phyloP scores from a whole-genome alignment of 2,329 filamentous ascomycete genomes.

The Hymenoscyphus linearis region DNA sequence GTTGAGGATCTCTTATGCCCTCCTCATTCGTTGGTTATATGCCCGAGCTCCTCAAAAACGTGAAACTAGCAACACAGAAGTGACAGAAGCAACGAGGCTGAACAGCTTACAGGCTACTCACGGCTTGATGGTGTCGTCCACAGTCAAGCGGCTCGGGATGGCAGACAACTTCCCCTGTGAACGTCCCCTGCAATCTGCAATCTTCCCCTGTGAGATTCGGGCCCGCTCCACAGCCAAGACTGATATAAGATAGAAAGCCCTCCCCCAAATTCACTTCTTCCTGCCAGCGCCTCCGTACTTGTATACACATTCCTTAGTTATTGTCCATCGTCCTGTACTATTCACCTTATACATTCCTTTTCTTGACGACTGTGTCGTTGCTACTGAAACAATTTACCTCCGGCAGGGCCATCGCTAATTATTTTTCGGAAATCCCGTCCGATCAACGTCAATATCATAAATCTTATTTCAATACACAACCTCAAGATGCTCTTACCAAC shows the following conservation, averaged over 20 bases:
- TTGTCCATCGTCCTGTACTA: constrained; percentile 17
- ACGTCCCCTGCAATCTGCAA: constrained; percentile 1
- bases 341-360: constrained; percentile 23
- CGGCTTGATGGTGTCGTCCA: background rate
- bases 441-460: constrained; percentile 7
- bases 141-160: background rate
- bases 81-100: constrained; percentile 23
- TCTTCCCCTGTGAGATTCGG: constrained; percentile 5
- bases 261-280: background rate
- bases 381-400: constrained; percentile 15
- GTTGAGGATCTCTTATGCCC: background rate
- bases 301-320: constrained; percentile 10
- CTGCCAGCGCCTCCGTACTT: constrained; percentile 8
- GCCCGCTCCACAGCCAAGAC: constrained; percentile 13
- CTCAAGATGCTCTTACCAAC: constrained; percentile 24
- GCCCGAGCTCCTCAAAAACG: background rate
- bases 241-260: background rate
- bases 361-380: constrained; percentile 27
- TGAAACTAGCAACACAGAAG: constrained; percentile 10
- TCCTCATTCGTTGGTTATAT: background rate
- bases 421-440: constrained; percentile 4
- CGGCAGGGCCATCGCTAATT: constrained; percentile 19
- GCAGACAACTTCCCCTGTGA: background rate
- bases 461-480: background rate
- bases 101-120: no score